phyloP scores from a whole-genome alignment of 306 rosid species.

The Glycine latifolia region DNA sequence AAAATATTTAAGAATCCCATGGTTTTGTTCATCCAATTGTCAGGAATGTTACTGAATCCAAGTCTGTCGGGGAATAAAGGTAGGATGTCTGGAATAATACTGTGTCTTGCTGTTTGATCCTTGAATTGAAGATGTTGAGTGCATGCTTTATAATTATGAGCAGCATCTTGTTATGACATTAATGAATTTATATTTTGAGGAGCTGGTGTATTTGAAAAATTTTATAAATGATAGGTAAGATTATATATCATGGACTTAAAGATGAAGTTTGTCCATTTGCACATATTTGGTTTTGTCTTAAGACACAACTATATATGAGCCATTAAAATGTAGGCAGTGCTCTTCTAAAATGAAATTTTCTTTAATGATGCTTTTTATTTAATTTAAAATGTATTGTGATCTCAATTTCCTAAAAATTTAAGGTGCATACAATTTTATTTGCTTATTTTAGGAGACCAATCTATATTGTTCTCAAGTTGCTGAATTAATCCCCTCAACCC shows the following conservation, averaged over 20 bases:
- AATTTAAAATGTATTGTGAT: neutral
- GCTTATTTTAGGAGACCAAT: neutral
- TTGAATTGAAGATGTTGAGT: neutral
- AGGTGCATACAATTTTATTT: neutral
- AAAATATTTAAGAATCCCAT: neutral
- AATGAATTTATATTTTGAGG: neutral
- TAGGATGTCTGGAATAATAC: neutral
- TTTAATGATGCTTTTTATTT: neutral
- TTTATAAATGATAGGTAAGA: neutral
- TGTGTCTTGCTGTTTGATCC: neutral
- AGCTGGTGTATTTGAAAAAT: neutral
- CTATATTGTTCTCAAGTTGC: neutral
- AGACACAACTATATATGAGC: neutral
- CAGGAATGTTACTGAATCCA: neutral
- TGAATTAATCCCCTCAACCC: neutral
- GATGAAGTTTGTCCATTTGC: slow-evolving; percentile 1
- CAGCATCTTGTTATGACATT: slow-evolving; percentile 19
- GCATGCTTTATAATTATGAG: neutral
- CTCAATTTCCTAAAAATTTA: neutral
- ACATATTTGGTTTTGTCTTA: neutral
- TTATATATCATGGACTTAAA: neutral
- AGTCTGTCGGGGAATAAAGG: neutral
- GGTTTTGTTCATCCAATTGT: neutral
- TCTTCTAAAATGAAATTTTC: neutral
- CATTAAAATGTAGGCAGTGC: neutral